Base-by-base conservation (phyloP, 768 basidiomycete genomes). In the Trametes elegans region DNA sequence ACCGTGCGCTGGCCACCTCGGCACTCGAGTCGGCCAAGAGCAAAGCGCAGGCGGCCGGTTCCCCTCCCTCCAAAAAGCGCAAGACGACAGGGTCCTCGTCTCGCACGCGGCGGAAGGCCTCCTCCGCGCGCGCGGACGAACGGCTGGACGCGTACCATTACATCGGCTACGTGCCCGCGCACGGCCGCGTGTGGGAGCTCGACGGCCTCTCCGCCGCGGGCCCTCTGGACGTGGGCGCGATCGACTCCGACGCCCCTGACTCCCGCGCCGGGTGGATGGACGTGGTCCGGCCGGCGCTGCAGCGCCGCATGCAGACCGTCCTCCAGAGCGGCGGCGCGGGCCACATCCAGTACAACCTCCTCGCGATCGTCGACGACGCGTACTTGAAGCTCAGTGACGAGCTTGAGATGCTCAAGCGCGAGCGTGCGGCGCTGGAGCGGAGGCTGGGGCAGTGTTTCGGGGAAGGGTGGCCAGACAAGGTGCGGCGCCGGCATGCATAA, bases 181-280 rank as follows among this genome's bases (percentile, higher is more conserved):
- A 76, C 61, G 83, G 82, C 7, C 82, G 83, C 59, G 83, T 85
- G n/a, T 87, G 83, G 83, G 83, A 87, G 66, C 76, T 87, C 47
- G 82, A 85, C 63, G 84, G 84, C 11, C 74, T 85, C 49, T 82
- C 82, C 31, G 21, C 52, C 55, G 73, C 78, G 1, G 83, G 81
- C 0, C 83, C 84, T 5, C 70, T 87, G 8, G 83, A 84, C 65
- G 83, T 85, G 21, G 83, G 83, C 34, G 83, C 83, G 61, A 63
- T 84, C 24, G 62, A 66, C 6, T 35, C 50, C 9, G 53, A 29
- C n/a, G 64, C 18, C 19, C 16, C 52, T 6, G 28, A 13, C 13
- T 32, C 54, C 23, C 47, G 58, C 35, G 27, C 58, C 29, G 59
- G 58, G 3, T 87, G 84, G 84, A 82, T 83, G 76, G 79, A 83